Evolutionary conservation across 2,329 filamentous ascomycete genomes (phyloP).

Genomic region (Hypoxylon rubiginosum): DNA sequence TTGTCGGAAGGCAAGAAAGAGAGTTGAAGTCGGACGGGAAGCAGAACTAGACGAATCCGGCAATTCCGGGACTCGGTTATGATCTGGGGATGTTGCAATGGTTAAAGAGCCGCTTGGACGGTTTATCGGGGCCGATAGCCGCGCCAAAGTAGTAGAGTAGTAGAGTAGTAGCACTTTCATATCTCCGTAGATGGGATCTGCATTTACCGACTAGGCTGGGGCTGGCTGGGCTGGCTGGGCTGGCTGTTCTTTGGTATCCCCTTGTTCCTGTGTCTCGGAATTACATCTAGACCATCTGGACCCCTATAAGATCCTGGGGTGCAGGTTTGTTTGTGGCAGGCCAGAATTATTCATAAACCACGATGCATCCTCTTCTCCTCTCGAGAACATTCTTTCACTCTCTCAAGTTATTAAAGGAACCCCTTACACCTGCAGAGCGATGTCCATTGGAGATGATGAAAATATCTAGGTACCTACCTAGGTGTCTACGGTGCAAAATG

Average conservation of each 20-base stretch:
- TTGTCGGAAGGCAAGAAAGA: slow-evolving; percentile 33
- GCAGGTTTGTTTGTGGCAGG: not conserved
- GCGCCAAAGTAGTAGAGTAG: too few relatives aligned
- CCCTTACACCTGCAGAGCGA: too few relatives aligned
- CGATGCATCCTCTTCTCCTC: not conserved
- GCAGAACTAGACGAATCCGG: slow-evolving; percentile 6
- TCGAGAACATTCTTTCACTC: not conserved
- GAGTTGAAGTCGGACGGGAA: slow-evolving; percentile 16
- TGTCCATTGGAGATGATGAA: too few relatives aligned
- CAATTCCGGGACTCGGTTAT: slow-evolving; percentile 39
- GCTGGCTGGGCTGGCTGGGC: slow-evolving; percentile 3
- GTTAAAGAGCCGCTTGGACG: slow-evolving; percentile 41
- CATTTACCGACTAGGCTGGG: slow-evolving; percentile 11
- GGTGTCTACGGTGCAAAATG: too few relatives aligned
- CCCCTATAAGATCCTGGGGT: slow-evolving; percentile 16
- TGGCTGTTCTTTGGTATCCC: not conserved
- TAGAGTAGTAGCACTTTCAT: not conserved
- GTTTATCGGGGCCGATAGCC: slow-evolving; percentile 43
- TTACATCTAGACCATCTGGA: slow-evolving; percentile 19
- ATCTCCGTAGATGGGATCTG: slow-evolving; percentile 19
- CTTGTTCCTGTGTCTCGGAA: slow-evolving; percentile 3
- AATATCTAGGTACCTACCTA: too few relatives aligned
- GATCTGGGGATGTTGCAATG: slow-evolving; percentile 39
- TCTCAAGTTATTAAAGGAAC: too few relatives aligned
- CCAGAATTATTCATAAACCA: slow-evolving; percentile 21